Base-by-base conservation (phyloP, 139 green algal species). In the Tetradesmus obliquus region DNA sequence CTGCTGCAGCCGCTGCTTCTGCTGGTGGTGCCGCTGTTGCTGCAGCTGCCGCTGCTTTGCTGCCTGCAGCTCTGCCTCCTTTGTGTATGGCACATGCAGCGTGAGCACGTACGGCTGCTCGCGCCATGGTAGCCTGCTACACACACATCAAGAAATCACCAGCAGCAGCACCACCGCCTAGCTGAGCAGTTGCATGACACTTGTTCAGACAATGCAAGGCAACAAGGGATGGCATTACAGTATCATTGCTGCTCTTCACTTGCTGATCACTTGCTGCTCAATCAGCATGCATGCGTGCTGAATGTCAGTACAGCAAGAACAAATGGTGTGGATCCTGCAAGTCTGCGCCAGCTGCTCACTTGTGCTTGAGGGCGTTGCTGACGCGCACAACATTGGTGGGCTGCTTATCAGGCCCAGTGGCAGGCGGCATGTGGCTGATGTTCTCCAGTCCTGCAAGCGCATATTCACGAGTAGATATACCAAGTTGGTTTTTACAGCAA, bases 71-170 rank as follows among this genome's bases (percentile, higher is more conserved):
- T 89, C 90, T 12, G 86, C 86, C 6, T 93, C 82, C 0, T 85
- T 91, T 17, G 74, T 76, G 51, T 89, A 92, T 9, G 95, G 94
- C 84, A 97, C 87, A 71, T 96, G 95, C 84, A 97, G 86, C 13
- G 94, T 91, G 1, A 97, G 92, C 0, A 94, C 89, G 95, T 97
- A 97, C 0, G 93, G 88, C 60, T 87, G 81, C 45, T 80, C 79
- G 4, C 88, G 91, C 93, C 96, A 96, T n/a, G 91, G 92, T 60
- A 97, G 60, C 92, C 94, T 94, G 91, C 9, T 24, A n/a, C n/a
- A 51, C 3, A 55, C 5, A 51, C 3, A 10, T 17, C 55, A 72
- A 8, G 6, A 15, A 3, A 82, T 22, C 51, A 92, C 10, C 20
- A 51, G 10, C 20, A 54, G 2, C 3, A 19, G n/a, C n/a, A 82